Conservation (phyloP, 2,329 filamentous ascomycete species). For the Fusarium algeriense region DNA sequence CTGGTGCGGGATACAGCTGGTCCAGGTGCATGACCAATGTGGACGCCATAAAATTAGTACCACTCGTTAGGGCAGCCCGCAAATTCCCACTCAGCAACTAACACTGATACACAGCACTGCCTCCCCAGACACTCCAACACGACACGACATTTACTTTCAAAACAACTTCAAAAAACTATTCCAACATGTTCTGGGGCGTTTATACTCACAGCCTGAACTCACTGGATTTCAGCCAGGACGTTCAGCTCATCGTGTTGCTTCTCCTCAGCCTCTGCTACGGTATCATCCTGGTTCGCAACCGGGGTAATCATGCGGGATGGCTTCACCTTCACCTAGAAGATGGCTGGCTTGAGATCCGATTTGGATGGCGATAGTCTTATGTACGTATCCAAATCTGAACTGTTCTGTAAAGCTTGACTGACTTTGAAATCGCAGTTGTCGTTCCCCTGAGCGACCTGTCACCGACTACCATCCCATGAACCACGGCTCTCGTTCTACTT, state of each 20-base stretch:
- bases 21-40: neutral
- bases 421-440: neutral
- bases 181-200: neutral
- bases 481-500: neutral
- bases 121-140: slow-evolving; percentile 4
- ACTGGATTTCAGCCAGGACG: neutral
- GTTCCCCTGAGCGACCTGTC: neutral
- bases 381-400: neutral
- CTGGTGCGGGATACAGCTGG: neutral
- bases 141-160: neutral
- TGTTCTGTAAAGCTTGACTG: neutral
- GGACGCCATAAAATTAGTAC: neutral
- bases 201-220: neutral
- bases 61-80: neutral
- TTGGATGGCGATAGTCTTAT: neutral
- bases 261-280: neutral
- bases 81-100: neutral
- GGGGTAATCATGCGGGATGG: neutral
- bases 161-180: neutral
- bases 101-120: neutral
- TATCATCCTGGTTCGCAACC: neutral
- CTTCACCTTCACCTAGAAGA: neutral
- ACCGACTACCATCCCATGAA: neutral
- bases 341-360: neutral
- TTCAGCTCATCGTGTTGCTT: neutral